Base-by-base conservation (phyloP, 2,329 filamentous ascomycete species). In the Cryphonectria nitschkei region DNA sequence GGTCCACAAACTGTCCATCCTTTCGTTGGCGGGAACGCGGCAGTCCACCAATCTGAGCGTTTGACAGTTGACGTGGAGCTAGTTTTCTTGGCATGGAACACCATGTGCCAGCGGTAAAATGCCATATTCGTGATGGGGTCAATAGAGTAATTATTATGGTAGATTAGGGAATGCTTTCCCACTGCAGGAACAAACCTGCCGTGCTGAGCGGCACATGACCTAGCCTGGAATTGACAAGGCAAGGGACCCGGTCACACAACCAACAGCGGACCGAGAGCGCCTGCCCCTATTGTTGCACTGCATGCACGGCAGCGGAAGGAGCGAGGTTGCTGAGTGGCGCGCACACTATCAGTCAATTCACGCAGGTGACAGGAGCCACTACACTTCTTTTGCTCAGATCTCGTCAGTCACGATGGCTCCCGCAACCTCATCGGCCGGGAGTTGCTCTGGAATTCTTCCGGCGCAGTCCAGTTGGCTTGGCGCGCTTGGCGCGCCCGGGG, bases 11-110 rank as follows among this genome's bases (percentile, higher is more conserved):
- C 8, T n/a, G 16, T 1, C 61, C 37, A 64, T 16, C 34, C 22
- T 29, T 9, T 41, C 29, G 29, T n/a, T 65, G 43, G 50, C 63
- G 63, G 63, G 41, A 37, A 52, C 26, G 41, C 63, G 16, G 63
- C 29, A 65, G 41, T 65, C 63, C 63, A 65, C 63, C 63, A 65
- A 65, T 65, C 41, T 65, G 26, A 39, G 39, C 43, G 16, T 2
- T 65, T 52, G 63, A 37, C 43, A 65, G 26, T 37, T n/a, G 63
- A 50, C 26, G n/a, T 32, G 8, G 19, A 22, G 22, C 46, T 9
- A 52, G 22, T 16, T 39, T 16, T 39, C 63, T 65, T 65, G 63
- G 63, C 63, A 50, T 19, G 19, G 26, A 32, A 64, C 22, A n/a
- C 22, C n/a, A 14, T 43, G 37, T 4, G 22, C 61, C 34, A 43